Percentiles rank a stretch among this genome's conserved stretches.
These are phyloP conservation scores for Amylostereum areolatum DNA, from an alignment of 1,284 basidiomycete genomes.

Conservation along the genomic window DNA sequence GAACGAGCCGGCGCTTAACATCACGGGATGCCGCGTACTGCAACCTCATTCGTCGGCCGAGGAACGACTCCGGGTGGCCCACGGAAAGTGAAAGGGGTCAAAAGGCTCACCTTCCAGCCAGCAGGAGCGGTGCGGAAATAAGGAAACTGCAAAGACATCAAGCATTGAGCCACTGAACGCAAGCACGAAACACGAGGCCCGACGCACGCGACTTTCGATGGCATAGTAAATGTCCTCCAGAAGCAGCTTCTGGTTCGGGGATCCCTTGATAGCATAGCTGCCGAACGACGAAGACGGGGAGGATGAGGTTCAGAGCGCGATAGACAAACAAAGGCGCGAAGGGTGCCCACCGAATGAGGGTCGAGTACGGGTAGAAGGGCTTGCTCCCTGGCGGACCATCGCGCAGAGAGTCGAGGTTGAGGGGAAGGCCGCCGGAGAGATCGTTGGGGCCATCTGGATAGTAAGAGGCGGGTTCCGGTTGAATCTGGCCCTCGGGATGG, in stretches of 20 bases:
- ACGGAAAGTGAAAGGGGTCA: too few relatives aligned
- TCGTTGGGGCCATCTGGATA: conserved; percentile 68
- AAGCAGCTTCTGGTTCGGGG: conserved; percentile 74
- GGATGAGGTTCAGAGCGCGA: neutral
- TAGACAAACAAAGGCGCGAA: conserved; percentile 6
- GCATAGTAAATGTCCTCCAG: conserved; percentile 85
- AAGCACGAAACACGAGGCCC: neutral
- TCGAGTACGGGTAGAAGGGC: conserved; percentile 83
- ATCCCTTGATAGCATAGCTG: conserved; percentile 83
- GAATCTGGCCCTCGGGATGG: conserved; percentile 25
- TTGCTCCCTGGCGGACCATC: conserved; percentile 80
- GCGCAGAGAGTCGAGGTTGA: conserved; percentile 76
- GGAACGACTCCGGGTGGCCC: too few relatives aligned
- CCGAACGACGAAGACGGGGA: neutral
- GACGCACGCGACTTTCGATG: conserved; percentile 73
- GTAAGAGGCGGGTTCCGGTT: conserved; percentile 42
- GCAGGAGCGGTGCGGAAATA: conserved; percentile 77
- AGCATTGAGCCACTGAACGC: conserved; percentile 1
- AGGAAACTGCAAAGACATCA: conserved; percentile 53
- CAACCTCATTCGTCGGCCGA: too few relatives aligned
- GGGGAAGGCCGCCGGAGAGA: conserved; percentile 73
- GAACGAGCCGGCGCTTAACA: neutral
- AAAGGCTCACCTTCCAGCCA: conserved; percentile 72
- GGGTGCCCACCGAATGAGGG: conserved; percentile 67
- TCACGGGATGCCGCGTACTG: too few relatives aligned